These are phyloP conservation scores for Ustilago hordei DNA, from an alignment of 1,284 basidiomycete genomes.

Conservation along the genomic window DNA sequence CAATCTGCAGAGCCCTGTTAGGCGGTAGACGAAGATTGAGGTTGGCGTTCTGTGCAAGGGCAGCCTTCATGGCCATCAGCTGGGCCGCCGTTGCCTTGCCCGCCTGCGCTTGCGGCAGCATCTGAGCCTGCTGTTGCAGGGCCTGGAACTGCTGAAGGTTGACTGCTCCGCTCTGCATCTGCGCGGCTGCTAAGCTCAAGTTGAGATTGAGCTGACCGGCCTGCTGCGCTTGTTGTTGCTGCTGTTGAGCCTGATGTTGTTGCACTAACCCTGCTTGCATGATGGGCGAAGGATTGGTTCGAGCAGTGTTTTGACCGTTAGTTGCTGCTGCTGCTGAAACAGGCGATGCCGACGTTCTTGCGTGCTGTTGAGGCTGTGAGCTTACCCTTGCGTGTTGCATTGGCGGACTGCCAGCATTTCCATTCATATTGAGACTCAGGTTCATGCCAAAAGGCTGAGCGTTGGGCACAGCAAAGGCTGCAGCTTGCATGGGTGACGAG, in stretches of 20 bases:
- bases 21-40: slow-evolving; percentile 55
- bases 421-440: slow-evolving; percentile 41
- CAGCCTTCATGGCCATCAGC: slow-evolving; percentile 60
- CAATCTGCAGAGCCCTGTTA: slow-evolving; percentile 56
- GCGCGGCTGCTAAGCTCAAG: slow-evolving; percentile 40
- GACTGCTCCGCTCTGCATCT: slow-evolving; percentile 42
- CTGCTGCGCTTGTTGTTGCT: slow-evolving; percentile 26
- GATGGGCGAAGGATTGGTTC: slow-evolving; percentile 43
- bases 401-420: slow-evolving; percentile 45
- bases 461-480: slow-evolving; percentile 39
- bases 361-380: slow-evolving; percentile 53
- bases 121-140: slow-evolving; percentile 50
- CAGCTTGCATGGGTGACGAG: slow-evolving; percentile 49
- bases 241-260: slow-evolving; percentile 26
- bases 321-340: slow-evolving; percentile 37
- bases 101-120: slow-evolving; percentile 38
- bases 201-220: slow-evolving; percentile 36
- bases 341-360: slow-evolving; percentile 42
- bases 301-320: slow-evolving; percentile 46
- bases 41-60: slow-evolving; percentile 52
- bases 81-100: slow-evolving; percentile 46
- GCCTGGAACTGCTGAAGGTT: slow-evolving; percentile 43
- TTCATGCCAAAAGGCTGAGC: slow-evolving; percentile 48
- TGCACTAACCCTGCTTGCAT: slow-evolving; percentile 51
- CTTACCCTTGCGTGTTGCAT: slow-evolving; percentile 55